Conservation (phyloP, 83 land plant genomes). For the Larix sibirica region DNA sequence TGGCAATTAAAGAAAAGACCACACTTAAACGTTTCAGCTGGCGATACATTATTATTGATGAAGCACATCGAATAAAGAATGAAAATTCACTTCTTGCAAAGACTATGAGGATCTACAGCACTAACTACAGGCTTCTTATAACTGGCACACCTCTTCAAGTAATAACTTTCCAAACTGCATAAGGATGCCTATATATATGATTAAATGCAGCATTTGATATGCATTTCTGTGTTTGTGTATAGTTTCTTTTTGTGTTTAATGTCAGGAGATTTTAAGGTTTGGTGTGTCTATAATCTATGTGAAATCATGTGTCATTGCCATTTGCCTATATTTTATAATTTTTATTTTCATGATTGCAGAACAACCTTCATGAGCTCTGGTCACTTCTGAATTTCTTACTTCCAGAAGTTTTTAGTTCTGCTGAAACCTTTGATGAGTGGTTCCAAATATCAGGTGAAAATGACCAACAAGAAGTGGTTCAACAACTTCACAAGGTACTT, state of each 20-base stretch:
- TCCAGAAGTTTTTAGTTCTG: constrained; percentile 98
- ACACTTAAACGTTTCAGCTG: constrained; percentile 88
- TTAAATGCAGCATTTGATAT: background rate
- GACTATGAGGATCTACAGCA: constrained; percentile 95
- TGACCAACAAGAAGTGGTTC: constrained; percentile 99
- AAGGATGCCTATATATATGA: background rate
- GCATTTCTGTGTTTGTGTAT: background rate
- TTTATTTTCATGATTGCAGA: constrained; percentile 49
- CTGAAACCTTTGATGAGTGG: constrained; percentile 99
- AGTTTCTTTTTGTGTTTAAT: background rate
- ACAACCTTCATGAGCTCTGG: constrained; percentile 99
- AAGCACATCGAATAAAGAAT: constrained; percentile 98
- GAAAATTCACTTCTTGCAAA: constrained; percentile 98
- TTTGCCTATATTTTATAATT: background rate
- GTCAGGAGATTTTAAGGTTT: background rate
- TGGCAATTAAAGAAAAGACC: constrained; percentile 97
- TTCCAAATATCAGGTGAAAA: constrained; percentile 99
- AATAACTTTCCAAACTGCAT: background rate
- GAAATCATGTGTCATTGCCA: too few species aligned
- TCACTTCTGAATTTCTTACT: constrained; percentile 94
- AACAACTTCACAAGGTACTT: constrained; percentile 96
- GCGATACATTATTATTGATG: constrained; percentile 99
- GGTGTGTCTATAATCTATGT: too few species aligned
- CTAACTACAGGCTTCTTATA: constrained; percentile 95
- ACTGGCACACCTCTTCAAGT: constrained; percentile 99